Evolutionary conservation across 441 rosid species (phyloP).

Genomic region (Isatis lusitanica): DNA sequence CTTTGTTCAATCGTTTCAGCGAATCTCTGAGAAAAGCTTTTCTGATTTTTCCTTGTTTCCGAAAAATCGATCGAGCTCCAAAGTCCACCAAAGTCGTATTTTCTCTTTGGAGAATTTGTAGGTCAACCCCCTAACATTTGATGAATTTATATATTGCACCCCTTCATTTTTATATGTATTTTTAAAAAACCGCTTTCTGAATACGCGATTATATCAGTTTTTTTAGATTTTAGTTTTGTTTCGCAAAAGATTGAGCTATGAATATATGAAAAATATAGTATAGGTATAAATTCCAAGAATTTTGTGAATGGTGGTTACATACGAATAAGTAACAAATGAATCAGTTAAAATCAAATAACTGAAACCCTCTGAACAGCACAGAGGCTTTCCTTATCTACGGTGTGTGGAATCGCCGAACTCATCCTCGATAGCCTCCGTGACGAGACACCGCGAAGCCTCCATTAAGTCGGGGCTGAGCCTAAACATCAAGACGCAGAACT

Average conservation of each 20-base stretch:
- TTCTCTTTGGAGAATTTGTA: not conserved
- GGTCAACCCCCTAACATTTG: not conserved
- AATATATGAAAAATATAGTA: not conserved
- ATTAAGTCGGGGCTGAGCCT: slow-evolving; percentile 66
- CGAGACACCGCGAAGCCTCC: slow-evolving; percentile 50
- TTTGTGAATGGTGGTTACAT: not conserved
- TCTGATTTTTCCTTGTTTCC: not conserved
- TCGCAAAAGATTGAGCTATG: not conserved
- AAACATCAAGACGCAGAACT: slow-evolving; percentile 72
- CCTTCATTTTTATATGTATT: not conserved
- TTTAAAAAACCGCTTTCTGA: not conserved
- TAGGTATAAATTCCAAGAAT: not conserved
- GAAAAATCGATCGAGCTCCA: slow-evolving; percentile 1
- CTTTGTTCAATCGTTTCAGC: not conserved
- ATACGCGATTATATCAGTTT: no score
- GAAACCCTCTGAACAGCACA: not conserved
- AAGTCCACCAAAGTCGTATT: not conserved
- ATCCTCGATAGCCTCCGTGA: slow-evolving; percentile 44
- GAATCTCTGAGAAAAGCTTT: not conserved
- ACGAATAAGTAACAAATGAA: slow-evolving; percentile 9
- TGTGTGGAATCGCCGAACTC: slow-evolving; percentile 33
- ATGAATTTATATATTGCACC: not conserved
- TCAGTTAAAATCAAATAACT: not conserved
- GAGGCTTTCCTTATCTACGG: not conserved
- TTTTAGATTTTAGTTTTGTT: no score